Percentiles rank a stretch among this genome's conserved stretches.
Evolutionary conservation across 495 filamentous ascomycete species (phyloP).

Genomic region (Penicillium paxilli): DNA sequence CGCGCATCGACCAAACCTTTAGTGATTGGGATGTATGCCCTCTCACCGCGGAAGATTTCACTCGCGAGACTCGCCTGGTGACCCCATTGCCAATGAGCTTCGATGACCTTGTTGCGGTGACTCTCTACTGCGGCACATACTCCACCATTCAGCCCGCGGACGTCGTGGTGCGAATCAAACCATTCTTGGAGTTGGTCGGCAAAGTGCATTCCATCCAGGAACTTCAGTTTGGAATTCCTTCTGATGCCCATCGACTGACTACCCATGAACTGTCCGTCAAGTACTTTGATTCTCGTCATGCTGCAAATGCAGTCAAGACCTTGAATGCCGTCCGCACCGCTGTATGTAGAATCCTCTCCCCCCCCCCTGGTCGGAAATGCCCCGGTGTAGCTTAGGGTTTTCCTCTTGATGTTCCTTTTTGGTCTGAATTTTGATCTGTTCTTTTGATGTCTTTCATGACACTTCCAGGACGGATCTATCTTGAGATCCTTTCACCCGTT

Average conservation of each 20-base stretch:
- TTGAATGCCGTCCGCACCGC: slow-evolving; percentile 7
- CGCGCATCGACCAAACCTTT: neutral
- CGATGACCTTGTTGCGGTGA: slow-evolving; percentile 9
- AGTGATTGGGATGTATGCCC: slow-evolving; percentile 1
- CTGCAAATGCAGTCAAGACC: slow-evolving; percentile 7
- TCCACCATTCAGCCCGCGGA: neutral
- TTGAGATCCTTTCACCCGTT: neutral
- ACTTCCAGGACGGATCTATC: no score
- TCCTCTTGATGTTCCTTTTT: neutral
- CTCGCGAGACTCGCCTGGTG: neutral
- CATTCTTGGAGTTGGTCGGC: slow-evolving; percentile 5
- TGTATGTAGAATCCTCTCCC: neutral
- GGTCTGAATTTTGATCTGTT: neutral
- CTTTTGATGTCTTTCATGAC: no score
- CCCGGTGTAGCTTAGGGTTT: no score
- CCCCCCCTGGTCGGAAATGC: neutral
- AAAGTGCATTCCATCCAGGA: slow-evolving; percentile 5
- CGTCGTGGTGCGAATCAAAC: neutral
- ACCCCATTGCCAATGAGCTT: neutral
- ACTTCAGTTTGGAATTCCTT: neutral
- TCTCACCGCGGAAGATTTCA: neutral
- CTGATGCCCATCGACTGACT: neutral
- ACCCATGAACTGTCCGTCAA: slow-evolving; percentile 6
- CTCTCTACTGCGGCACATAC: slow-evolving; percentile 1
- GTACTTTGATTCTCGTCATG: neutral